Evolutionary conservation across 106 monocot species (phyloP).

Genomic region (Ottelia alismoides): DNA sequence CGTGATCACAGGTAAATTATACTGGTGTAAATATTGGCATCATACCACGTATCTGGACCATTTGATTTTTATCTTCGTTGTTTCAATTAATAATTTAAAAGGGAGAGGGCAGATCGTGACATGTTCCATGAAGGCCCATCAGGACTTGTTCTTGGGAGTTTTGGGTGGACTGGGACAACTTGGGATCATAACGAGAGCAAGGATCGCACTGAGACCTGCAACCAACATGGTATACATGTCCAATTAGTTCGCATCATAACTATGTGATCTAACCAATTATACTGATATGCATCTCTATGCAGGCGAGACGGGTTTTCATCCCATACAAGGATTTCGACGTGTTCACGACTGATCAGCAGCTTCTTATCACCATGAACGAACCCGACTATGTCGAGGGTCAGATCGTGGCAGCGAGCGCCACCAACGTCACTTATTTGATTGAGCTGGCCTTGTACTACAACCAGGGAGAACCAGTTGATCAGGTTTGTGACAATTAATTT

Average conservation of each 20-base stretch:
- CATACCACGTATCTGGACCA: neutral
- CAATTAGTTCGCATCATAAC: too few species aligned
- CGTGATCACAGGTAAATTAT: slow-evolving; percentile 55
- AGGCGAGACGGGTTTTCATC: slow-evolving; percentile 76
- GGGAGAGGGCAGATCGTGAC: slow-evolving; percentile 71
- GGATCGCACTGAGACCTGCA: slow-evolving; percentile 62
- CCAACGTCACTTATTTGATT: slow-evolving; percentile 75
- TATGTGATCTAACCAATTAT: neutral
- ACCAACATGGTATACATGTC: slow-evolving; percentile 62
- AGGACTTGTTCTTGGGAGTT: slow-evolving; percentile 62
- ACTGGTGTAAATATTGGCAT: too few species aligned
- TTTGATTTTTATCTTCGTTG: neutral
- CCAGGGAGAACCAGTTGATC: slow-evolving; percentile 15
- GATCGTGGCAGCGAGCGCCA: slow-evolving; percentile 49
- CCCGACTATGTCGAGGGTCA: slow-evolving; percentile 90
- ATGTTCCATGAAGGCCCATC: slow-evolving; percentile 41
- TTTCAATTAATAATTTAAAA: neutral
- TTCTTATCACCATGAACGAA: slow-evolving; percentile 29
- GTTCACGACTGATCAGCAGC: slow-evolving; percentile 68
- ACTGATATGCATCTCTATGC: neutral
- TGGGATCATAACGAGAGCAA: slow-evolving; percentile 88
- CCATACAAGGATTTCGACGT: slow-evolving; percentile 50
- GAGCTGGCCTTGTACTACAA: slow-evolving; percentile 59
- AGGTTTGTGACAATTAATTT: slow-evolving; percentile 40
- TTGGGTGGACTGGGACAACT: slow-evolving; percentile 88